A percentile compares a stretch with the other conserved stretches of the same genome.
Evolutionary conservation across 192 early-diverging fungal genomes (phyloP).

Genomic region (Linnemannia elongata): DNA sequence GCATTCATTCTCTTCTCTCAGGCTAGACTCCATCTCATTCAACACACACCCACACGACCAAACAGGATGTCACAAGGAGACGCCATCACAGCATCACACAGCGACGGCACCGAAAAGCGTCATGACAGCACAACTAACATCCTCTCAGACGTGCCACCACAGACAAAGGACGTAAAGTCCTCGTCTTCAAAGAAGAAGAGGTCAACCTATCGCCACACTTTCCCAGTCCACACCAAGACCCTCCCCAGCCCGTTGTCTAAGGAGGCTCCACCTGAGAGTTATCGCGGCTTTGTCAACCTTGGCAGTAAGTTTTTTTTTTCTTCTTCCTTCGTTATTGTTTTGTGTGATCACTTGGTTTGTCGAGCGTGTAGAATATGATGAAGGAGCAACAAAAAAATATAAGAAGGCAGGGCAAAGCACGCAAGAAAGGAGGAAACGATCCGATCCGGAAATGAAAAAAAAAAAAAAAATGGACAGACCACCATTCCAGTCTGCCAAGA

Average conservation of each 20-base stretch:
- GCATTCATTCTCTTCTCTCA: neutral
- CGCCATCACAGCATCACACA: neutral
- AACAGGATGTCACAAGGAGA: slow-evolving; percentile 1
- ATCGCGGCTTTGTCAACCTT: slow-evolving; percentile 88
- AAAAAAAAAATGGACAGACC: no score
- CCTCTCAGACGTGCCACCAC: slow-evolving; percentile 18
- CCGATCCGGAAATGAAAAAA: no score
- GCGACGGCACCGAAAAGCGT: neutral
- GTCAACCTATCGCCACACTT: slow-evolving; percentile 54
- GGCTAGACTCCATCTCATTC: neutral
- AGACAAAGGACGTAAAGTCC: slow-evolving; percentile 10
- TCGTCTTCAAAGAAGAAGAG: slow-evolving; percentile 10
- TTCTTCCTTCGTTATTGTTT: neutral
- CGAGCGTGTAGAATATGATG: no score
- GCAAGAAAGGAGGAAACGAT: no score
- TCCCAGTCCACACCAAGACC: slow-evolving; percentile 73
- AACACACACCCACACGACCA: neutral
- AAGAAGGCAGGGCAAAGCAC: no score
- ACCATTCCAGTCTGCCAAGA: no score
- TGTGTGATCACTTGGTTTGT: no score
- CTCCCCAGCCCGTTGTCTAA: slow-evolving; percentile 83
- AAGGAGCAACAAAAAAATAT: no score
- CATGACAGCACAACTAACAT: neutral
- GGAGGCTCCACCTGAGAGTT: slow-evolving; percentile 88
- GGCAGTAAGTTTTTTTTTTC: slow-evolving; percentile 59